Conservation (phyloP, 78 protist genomes). For the Dictyostelium brefeldianum region DNA sequence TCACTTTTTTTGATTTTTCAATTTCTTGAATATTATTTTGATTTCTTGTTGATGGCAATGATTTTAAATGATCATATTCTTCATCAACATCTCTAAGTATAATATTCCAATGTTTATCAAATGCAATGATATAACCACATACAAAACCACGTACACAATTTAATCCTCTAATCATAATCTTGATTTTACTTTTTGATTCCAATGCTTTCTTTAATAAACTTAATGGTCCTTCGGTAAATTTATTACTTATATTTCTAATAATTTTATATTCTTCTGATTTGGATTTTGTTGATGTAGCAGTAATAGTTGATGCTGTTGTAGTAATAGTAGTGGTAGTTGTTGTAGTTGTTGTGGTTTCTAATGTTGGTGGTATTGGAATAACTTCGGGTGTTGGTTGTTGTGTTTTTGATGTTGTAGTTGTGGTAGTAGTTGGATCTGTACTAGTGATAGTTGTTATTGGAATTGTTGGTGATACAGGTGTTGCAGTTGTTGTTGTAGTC, state of each 20-base stretch:
- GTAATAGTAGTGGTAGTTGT: background rate
- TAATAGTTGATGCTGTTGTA: background rate
- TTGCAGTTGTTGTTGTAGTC: conserved; percentile 3
- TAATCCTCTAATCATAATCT: conserved; percentile 41
- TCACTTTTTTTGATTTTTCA: background rate
- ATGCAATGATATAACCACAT: conserved; percentile 46
- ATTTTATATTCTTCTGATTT: conserved; percentile 20
- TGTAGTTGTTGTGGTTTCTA: background rate
- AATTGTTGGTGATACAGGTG: background rate
- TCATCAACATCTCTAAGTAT: conserved; percentile 68
- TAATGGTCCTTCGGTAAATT: conserved; percentile 67
- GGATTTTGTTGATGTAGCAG: background rate
- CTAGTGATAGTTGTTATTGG: background rate
- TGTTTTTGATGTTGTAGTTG: background rate
- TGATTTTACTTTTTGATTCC: background rate
- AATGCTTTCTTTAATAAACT: conserved; percentile 31
- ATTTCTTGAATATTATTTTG: background rate
- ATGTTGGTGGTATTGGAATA: background rate
- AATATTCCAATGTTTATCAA: conserved; percentile 61
- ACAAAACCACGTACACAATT: conserved; percentile 50
- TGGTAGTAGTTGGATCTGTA: background rate
- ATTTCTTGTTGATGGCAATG: background rate
- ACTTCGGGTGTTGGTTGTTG: background rate
- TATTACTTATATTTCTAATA: conserved; percentile 30
- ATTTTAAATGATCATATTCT: conserved; percentile 20